Base-by-base conservation (phyloP, 352 stramenopile species). In the Saprolegnia parasitica region DNA sequence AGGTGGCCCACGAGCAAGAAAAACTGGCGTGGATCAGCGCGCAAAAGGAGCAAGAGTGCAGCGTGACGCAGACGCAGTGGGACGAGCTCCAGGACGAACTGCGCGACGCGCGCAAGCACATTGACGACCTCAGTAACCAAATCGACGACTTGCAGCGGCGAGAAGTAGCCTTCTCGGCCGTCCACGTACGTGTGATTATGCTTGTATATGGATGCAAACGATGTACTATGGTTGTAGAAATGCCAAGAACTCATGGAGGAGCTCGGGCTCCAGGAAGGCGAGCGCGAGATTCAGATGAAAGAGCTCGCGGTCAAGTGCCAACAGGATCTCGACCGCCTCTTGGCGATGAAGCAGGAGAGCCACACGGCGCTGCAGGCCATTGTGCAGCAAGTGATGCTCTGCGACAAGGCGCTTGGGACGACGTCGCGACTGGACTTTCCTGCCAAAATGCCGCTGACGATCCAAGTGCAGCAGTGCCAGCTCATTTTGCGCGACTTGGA, bases 211-310 rank as follows among this genome's bases (percentile, higher is more conserved):
- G 8, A n/a, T n/a, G 49, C 1, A 29, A 16, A 49, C 16, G 4
- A 56, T 24, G 4, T 68, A 10, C 52, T 13, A 32, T 58, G 16
- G 23, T 62, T 40, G 45, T 60, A 91, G 81, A 72, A 74, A 61
- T 92, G 83, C 40, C 81, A 91, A 77, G 71, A 89, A 29, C 84
- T 93, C 5, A 60, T 81, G 21, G 56, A 21, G 16, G 70, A 72
- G 3, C 67, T 95, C 37, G 73, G 79, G 32, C 70, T 92, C 4
- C 24, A 62, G 18, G 63, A 70, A 20, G 63, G 55, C 40, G 63
- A 70, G 29, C 54, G 63, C 40, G 63, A 70, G 15, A 39, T 61
- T 20, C 63, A 40, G 72, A 45, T 32, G 47, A 65, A 0, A 55
- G 76, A 18, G 78, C 91, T 58, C 78, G 90, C 47, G 71, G 76